phyloP scores from a whole-genome alignment of 306 rosid genomes.

The Cucurbita argyrosperma region DNA sequence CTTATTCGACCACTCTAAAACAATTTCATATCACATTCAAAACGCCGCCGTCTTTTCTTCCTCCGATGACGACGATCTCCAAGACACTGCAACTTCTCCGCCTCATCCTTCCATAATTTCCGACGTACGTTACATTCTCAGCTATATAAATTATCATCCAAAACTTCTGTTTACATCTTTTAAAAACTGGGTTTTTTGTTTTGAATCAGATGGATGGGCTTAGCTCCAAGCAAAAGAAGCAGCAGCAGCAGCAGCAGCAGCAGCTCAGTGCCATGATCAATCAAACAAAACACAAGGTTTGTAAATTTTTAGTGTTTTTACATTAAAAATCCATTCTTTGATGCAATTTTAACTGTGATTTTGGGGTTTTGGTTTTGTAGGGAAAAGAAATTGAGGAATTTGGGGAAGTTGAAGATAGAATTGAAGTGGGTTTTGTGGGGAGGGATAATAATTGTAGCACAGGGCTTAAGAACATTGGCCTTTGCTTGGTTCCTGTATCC shows the following conservation, averaged over 20 bases:
- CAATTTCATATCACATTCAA: not conserved
- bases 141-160: no score
- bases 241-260: not conserved
- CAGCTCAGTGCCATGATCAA: not conserved
- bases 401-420: conserved; percentile 14
- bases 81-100: conserved; percentile 1
- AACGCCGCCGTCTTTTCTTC: not conserved
- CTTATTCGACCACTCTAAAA: not conserved
- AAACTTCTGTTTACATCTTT: no score
- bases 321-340: not conserved
- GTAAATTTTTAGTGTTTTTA: not conserved
- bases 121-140: not conserved
- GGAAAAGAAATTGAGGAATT: not conserved
- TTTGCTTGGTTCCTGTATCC: conserved; percentile 70
- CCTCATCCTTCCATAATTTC: not conserved
- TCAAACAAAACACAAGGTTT: not conserved
- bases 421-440: conserved; percentile 22
- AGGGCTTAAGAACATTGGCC: conserved; percentile 48
- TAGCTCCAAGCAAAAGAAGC: not conserved
- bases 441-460: conserved; percentile 20
- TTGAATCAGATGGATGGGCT: not conserved
- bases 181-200: not conserved
- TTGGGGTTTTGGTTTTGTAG: not conserved
- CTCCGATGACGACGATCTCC: not conserved
- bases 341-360: not conserved